A percentile compares a stretch with the other conserved stretches of the same genome.
These are phyloP conservation scores for Volvox carteri DNA, from an alignment of 163 green algal species.

Conservation along the genomic window DNA sequence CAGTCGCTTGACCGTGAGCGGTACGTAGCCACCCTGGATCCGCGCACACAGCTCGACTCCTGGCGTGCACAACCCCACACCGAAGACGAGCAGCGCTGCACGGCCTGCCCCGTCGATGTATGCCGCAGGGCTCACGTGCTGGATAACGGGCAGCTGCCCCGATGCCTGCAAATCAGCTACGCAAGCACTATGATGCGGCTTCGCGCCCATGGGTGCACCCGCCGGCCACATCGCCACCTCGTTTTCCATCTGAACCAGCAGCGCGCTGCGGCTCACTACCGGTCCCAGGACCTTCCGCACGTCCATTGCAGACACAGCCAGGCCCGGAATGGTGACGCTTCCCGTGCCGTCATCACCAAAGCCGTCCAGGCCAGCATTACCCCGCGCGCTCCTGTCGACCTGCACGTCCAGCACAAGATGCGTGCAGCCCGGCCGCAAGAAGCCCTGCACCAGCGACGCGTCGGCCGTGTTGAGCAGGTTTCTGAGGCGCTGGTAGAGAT, in stretches of 20 bases:
- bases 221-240: slow-evolving; percentile 19
- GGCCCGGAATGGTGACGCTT: not conserved
- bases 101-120: not conserved
- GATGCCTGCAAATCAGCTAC: not conserved
- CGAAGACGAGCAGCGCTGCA: slow-evolving; percentile 9
- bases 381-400: not conserved
- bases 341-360: not conserved
- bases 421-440: slow-evolving; percentile 49
- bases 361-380: not conserved
- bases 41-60: slow-evolving; percentile 28
- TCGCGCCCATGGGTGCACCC: not conserved
- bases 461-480: slow-evolving; percentile 48
- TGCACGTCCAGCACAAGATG: slow-evolving; percentile 55
- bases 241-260: slow-evolving; percentile 24
- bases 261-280: not conserved
- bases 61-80: not conserved
- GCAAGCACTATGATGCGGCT: not conserved
- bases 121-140: not conserved
- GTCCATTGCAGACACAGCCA: not conserved
- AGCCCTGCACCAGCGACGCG: slow-evolving; percentile 49
- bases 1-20: not conserved
- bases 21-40: slow-evolving; percentile 49
- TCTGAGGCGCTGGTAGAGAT: slow-evolving; percentile 51
- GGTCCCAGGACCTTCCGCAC: not conserved
- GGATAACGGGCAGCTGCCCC: not conserved